A percentile compares a stretch with the other conserved stretches of the same genome.
Evolutionary conservation across 768 basidiomycete genomes (phyloP).

Genomic region (Bullera alba): DNA sequence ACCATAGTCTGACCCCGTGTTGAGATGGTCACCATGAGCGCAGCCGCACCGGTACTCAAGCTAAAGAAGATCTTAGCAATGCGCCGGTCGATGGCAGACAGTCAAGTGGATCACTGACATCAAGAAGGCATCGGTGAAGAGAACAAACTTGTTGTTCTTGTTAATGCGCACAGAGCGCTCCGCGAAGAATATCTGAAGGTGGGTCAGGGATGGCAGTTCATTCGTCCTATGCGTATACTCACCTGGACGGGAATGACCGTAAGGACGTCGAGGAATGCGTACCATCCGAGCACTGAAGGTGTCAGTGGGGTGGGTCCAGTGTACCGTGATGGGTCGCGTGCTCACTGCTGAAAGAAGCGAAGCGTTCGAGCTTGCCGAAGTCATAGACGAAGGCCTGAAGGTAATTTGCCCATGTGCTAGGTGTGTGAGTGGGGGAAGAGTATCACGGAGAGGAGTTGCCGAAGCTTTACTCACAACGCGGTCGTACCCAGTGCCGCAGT

Average conservation of each 20-base stretch:
- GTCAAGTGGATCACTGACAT: neutral
- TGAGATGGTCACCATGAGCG: neutral
- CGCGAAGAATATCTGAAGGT: neutral
- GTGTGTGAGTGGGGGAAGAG: neutral
- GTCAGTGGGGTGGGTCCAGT: neutral
- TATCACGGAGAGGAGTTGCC: neutral
- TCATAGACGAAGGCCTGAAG: neutral
- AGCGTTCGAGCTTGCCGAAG: neutral
- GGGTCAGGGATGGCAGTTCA: no score
- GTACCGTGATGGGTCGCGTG: neutral
- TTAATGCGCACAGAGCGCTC: neutral
- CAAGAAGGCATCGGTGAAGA: neutral
- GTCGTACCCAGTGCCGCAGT: neutral
- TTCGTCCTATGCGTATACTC: no score
- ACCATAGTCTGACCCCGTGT: neutral
- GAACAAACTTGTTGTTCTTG: neutral
- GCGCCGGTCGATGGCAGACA: neutral
- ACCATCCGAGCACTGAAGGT: neutral
- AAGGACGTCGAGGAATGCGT: neutral
- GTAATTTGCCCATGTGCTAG: neutral
- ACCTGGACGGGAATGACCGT: neutral
- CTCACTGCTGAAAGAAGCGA: neutral
- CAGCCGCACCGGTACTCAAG: neutral
- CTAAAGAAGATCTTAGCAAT: neutral
- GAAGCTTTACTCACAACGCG: neutral